These are phyloP conservation scores for Annulohypoxylon moriforme DNA, from an alignment of 495 filamentous ascomycete species.

Conservation along the genomic window DNA sequence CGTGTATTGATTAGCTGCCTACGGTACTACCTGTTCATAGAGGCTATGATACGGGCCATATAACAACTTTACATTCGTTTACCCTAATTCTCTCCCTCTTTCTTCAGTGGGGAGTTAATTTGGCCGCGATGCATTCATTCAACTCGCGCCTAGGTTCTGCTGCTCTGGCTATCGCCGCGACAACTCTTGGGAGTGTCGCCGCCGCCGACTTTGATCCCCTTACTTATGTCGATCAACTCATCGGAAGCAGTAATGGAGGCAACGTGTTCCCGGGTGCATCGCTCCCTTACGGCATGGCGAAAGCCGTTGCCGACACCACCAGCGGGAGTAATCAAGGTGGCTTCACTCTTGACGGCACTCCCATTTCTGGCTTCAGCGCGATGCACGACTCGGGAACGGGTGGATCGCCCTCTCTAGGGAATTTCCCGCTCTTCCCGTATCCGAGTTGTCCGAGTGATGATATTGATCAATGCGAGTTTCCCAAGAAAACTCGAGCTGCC, in stretches of 20 bases:
- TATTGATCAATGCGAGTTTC: slow-evolving; percentile 71
- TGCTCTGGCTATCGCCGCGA: slow-evolving; percentile 28
- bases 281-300: slow-evolving; percentile 80
- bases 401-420: slow-evolving; percentile 74
- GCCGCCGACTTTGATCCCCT: slow-evolving; percentile 52
- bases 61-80: slow-evolving; percentile 33
- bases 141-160: slow-evolving; percentile 29
- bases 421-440: slow-evolving; percentile 79
- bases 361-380: slow-evolving; percentile 72
- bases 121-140: slow-evolving; percentile 39
- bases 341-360: slow-evolving; percentile 71
- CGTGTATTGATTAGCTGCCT: slow-evolving; percentile 20
- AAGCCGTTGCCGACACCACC: slow-evolving; percentile 77
- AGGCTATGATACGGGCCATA: slow-evolving; percentile 19
- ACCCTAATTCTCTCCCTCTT: slow-evolving; percentile 16
- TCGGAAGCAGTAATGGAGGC: slow-evolving; percentile 70
- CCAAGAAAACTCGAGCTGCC: slow-evolving; percentile 55
- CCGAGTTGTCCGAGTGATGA: slow-evolving; percentile 72
- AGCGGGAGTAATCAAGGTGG: slow-evolving; percentile 75
- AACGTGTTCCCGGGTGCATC: slow-evolving; percentile 83
- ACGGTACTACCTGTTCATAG: too few relatives aligned
- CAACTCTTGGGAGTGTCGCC: slow-evolving; percentile 22
- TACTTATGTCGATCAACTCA: slow-evolving; percentile 65
- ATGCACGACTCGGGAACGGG: slow-evolving; percentile 82
- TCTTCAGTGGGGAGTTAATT: slow-evolving; percentile 11